Base-by-base conservation (phyloP, 495 filamentous ascomycete genomes). In the Aspergillus mulundensis region DNA sequence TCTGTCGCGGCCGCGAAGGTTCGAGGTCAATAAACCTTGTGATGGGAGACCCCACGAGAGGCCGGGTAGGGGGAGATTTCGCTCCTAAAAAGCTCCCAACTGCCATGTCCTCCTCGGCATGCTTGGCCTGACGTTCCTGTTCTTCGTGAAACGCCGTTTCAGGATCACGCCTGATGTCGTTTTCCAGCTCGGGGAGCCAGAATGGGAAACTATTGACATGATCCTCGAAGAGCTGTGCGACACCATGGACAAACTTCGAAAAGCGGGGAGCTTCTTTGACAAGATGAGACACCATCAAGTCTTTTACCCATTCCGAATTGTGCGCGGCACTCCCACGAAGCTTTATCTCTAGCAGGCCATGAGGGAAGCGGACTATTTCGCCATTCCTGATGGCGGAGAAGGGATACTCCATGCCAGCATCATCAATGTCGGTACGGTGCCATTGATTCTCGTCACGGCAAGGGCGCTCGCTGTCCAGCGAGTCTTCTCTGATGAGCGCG, bases 151-250 rank as follows among this genome's bases (percentile, higher is more conserved):
- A 97, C 1, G 95, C 94, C 30, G 82, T 81, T 65, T 94, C 86
- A 2, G 94, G 94, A 66, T 98, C 94, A 61, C 87, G 88, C 50
- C 91, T 84, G 62, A 98, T 97, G 62, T 98, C 94, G 32, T 82
- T 89, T 59, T 96, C 93, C 10, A 97, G 74, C 50, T 92, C 88
- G 56, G 85, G 81, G 3, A 97, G 82, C 94, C 94, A 98, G 78
- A 97, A 96, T 5, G 94, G 94, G 54, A 98, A 85, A 54, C 81
- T 90, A 72, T 97, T 97, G 69, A 98, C 93, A 66, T 95, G 77
- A 66, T 97, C 95, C 56, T 97, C 95, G 63, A 96, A 97, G 7
- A 97, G 77, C 36, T 85, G 83, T 12, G 92, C 91, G 1, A 95
- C 85, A 56, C 95, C 94, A 61, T 98, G 94, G 19, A 93, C 88